Percentiles rank a stretch among this genome's conserved stretches.
phyloP scores from a whole-genome alignment of 1,284 basidiomycete species.

The Puccinia triticina region DNA sequence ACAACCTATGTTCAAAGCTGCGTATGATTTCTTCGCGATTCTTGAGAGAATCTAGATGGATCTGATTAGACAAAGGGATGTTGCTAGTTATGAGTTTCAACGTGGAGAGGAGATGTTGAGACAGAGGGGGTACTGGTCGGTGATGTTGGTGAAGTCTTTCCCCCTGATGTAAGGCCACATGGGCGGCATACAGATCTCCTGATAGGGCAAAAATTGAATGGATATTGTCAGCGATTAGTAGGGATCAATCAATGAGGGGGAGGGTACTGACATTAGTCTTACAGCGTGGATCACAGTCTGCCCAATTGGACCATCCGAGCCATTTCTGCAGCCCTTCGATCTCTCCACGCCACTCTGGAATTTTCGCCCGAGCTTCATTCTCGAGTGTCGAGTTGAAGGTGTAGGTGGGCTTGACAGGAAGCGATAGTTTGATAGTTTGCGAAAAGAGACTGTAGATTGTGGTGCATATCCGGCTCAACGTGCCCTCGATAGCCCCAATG shows the following conservation, averaged over 20 bases:
- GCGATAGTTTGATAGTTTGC: not conserved
- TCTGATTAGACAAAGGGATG: too few relatives aligned
- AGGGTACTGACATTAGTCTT: not conserved
- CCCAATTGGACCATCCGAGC: conserved; percentile 28
- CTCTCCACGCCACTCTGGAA: conserved; percentile 9
- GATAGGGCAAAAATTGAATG: too few relatives aligned
- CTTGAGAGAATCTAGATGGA: too few relatives aligned
- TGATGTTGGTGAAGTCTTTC: not conserved
- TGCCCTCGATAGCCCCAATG: conserved; percentile 30
- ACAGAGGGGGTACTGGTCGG: not conserved
- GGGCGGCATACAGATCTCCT: conserved; percentile 1
- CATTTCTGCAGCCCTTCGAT: conserved; percentile 11
- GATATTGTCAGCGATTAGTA: too few relatives aligned
- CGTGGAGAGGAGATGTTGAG: not conserved
- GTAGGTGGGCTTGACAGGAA: not conserved
- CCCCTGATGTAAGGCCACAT: not conserved
- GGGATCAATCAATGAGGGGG: too few relatives aligned
- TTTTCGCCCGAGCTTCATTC: not conserved
- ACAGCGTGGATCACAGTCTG: conserved; percentile 15
- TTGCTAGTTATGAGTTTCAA: too few relatives aligned
- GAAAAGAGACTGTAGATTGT: not conserved
- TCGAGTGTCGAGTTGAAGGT: not conserved
- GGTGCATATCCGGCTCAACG: not conserved
- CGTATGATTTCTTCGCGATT: too few relatives aligned
- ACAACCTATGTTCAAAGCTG: too few relatives aligned